phyloP scores from a whole-genome alignment of 257 asterid genomes.

The Verbascum thapsus region DNA sequence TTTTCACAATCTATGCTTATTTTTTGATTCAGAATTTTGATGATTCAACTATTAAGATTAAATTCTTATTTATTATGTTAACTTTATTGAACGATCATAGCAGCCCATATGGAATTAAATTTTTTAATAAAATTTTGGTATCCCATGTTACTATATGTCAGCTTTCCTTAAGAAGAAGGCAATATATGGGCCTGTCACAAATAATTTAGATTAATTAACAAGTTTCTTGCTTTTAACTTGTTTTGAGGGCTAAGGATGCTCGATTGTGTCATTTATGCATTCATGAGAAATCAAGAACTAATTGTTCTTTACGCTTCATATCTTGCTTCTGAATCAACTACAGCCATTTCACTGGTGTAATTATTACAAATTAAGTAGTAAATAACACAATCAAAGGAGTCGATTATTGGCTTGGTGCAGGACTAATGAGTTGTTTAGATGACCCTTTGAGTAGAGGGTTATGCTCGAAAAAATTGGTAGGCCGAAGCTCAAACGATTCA shows the following conservation, averaged over 20 bases:
- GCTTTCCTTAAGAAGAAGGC: slow-evolving; percentile 26
- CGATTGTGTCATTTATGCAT: slow-evolving; percentile 31
- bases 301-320: slow-evolving; percentile 27
- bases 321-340: slow-evolving; percentile 1
- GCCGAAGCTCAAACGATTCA: slow-evolving; percentile 53
- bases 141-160: slow-evolving; percentile 30
- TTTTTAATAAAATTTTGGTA: slow-evolving; percentile 8
- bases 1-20: no score
- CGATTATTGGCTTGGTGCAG: neutral
- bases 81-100: slow-evolving; percentile 9
- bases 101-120: slow-evolving; percentile 21
- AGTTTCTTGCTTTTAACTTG: slow-evolving; percentile 33
- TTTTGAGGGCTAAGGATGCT: slow-evolving; percentile 48
- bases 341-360: no score
- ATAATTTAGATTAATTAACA: slow-evolving; percentile 27
- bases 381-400: neutral
- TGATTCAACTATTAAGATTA: slow-evolving; percentile 30
- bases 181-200: slow-evolving; percentile 19
- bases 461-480: slow-evolving; percentile 62
- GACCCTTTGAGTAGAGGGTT: slow-evolving; percentile 51
- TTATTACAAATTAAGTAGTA: no score
- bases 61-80: neutral
- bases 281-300: slow-evolving; percentile 5
- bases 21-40: slow-evolving; percentile 8
- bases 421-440: slow-evolving; percentile 4